Evolutionary conservation across 768 basidiomycete genomes (phyloP), one percentile per base, ranked within the genome.

Genomic region (Lactarius trivialis): DNA sequence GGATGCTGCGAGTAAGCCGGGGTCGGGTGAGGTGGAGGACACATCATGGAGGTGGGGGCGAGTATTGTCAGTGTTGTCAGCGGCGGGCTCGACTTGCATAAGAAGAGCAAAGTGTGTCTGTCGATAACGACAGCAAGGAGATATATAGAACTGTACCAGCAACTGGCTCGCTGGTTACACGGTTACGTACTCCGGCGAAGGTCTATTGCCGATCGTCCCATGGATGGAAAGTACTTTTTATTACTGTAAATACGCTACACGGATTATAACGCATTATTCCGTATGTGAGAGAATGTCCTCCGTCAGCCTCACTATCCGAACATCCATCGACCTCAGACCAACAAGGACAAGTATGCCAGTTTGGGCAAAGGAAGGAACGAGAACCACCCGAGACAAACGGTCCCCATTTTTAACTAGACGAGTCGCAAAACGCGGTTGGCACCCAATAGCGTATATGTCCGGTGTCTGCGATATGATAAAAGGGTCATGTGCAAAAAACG

Each of bases 401-500:
- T 65, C 73, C 65, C 78, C 63, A 66, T 77, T 77, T 4, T 71
- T 73, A 6, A 91, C 82, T 41, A 95, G 63, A 56, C 82, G 80
- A 4, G 94, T 96, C 59, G 79, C 82, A 68, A 98, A 98, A 63
- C 76, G 76, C 33, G 88, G 85, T 75, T 98, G 95, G 63, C 91
- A 91, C 36, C 97, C 97, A n/a, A 95, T 79, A 67, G 95, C 78
- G 72, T 98, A 98, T 32, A 98, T 73, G 70, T 97, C 85, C 17
- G 97, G 97, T 9, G 92, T 88, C 70, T 86, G 81, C n/a, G 76
- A 68, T 34, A 99, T 79, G 60, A 97, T 79, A 75, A 99, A 99
- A 0, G 97, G 97, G 71, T 99, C 97, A 19, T 78, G 76, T 32
- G 83, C 79, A 55, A 89, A 83, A 76, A 89, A 98, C 19, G 97